These are phyloP conservation scores for Cladosporium sp. DNA, from an alignment of 2,329 filamentous ascomycete species.

Conservation along the genomic window DNA sequence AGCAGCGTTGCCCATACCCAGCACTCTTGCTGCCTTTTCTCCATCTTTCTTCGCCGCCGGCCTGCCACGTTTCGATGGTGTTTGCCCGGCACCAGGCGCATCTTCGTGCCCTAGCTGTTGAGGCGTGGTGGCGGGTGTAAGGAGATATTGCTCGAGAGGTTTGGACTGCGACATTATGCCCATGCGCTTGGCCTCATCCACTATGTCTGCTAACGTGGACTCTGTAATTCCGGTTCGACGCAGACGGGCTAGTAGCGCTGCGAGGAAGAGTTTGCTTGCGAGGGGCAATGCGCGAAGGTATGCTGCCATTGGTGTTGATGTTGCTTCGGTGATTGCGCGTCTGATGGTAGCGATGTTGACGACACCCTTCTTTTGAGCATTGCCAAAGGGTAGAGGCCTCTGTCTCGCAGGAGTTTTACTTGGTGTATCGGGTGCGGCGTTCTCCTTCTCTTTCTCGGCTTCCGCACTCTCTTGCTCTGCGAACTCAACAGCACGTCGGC, in stretches of 20 bases:
- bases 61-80: slow-evolving; percentile 36
- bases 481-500: slow-evolving; percentile 89
- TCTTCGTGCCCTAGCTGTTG: slow-evolving; percentile 26
- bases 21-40: slow-evolving; percentile 48
- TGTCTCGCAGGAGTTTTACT: slow-evolving; percentile 55
- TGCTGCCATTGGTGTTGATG: slow-evolving; percentile 86
- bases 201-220: slow-evolving; percentile 82
- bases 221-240: slow-evolving; percentile 83
- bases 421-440: slow-evolving; percentile 57
- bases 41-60: slow-evolving; percentile 34
- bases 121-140: slow-evolving; percentile 43
- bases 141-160: slow-evolving; percentile 62
- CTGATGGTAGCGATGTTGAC: slow-evolving; percentile 95
- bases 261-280: slow-evolving; percentile 79
- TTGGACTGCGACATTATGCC: slow-evolving; percentile 61
- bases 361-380: slow-evolving; percentile 46
- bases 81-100: slow-evolving; percentile 34
- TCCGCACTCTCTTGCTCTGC: slow-evolving; percentile 68
- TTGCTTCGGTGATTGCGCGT: slow-evolving; percentile 91
- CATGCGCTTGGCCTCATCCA: slow-evolving; percentile 79
- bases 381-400: slow-evolving; percentile 34
- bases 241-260: slow-evolving; percentile 75
- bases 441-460: slow-evolving; percentile 36
- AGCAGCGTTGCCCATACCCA: slow-evolving; percentile 69
- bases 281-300: slow-evolving; percentile 81